Evolutionary conservation across 805 yeast genomes (phyloP).

Genomic region (Cyberlindnera xylosilytica): DNA sequence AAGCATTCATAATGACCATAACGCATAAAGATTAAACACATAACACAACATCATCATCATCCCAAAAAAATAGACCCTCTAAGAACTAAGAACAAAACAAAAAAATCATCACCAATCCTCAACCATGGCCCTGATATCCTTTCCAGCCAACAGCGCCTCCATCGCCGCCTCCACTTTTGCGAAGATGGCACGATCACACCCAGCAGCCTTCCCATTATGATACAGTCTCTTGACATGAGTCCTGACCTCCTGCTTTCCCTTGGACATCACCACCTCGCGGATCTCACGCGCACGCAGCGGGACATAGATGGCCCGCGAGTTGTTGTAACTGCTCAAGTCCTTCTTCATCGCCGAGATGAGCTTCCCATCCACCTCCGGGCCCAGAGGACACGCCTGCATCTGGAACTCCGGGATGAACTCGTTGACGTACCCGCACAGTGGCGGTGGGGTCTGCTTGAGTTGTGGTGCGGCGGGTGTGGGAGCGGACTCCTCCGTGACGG

Average conservation of each 20-base stretch:
- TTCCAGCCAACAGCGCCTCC: conserved; percentile 9
- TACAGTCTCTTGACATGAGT: conserved; percentile 14
- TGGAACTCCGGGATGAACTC: conserved; percentile 32
- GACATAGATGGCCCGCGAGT: conserved; percentile 30
- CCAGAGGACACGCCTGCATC: conserved; percentile 52
- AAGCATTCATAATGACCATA: background rate
- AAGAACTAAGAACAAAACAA: no score
- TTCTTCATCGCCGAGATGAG: conserved; percentile 50
- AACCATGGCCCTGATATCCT: conserved; percentile 6
- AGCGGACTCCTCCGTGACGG: conserved; percentile 24
- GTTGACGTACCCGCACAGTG: conserved; percentile 27
- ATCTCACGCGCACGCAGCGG: conserved; percentile 37
- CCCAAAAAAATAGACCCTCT: background rate
- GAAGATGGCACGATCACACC: conserved; percentile 9
- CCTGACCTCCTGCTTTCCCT: conserved; percentile 8
- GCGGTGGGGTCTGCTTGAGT: conserved; percentile 23
- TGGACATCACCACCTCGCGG: conserved; percentile 27
- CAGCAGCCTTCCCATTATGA: conserved; percentile 8
- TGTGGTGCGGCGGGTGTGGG: conserved; percentile 10
- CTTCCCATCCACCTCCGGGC: conserved; percentile 47
- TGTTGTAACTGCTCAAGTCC: conserved; percentile 34
- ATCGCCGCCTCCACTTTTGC: conserved; percentile 13
- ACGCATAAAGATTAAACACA: background rate
- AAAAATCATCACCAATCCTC: conserved; percentile 7
- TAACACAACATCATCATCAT: background rate